Evolutionary conservation across 73 alveolate genomes (phyloP), one percentile per base, ranked within the genome.

Genomic region (Paramecium octaurelia): DNA sequence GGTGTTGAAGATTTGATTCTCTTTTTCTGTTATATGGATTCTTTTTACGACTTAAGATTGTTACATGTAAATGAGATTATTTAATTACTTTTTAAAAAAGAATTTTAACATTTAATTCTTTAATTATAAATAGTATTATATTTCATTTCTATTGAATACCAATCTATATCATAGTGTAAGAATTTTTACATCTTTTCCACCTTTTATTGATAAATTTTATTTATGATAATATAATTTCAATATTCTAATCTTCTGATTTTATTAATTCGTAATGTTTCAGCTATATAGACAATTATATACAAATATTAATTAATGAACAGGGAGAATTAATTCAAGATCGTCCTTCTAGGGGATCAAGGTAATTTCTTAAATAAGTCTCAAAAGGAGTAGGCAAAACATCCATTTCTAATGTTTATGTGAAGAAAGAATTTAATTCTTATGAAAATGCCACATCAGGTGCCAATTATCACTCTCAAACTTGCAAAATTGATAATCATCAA

Each of bases 1-100:
- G 21, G 97, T 92, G 44, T 93, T 60, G 89, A 97, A 97, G 88
- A 97, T 96, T 85, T 94, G 86, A 84, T 96, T 35, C 80, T 97
- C 99, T 16, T 92, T 86, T 36, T 94, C 95, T 1, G 98, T 95
- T 12, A 94, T 31, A 7, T 23, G 70, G 43, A 95, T 91, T 20
- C 92, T 86, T 86, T 86, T 89, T 36, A 42, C 46, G 35, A 75
- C 18, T 42, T 42, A 23, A 12, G 68, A 35, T 75, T 75, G 60
- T 75, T 75, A 42, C 88, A 75, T 75, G 84, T 10, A 64, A 29
- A 64, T 64, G 54, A 64, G 84, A 64, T 64, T 64, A 64, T 64
- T 64, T 64, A 64, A 64, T 64, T 64, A 64, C 84, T 64, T 64
- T 64, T 64, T 64, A 34, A 64, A 64, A 64, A 64, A 64, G 84